These are phyloP conservation scores for Cercospora sesami DNA, from an alignment of 2,329 filamentous ascomycete genomes.

Conservation along the genomic window DNA sequence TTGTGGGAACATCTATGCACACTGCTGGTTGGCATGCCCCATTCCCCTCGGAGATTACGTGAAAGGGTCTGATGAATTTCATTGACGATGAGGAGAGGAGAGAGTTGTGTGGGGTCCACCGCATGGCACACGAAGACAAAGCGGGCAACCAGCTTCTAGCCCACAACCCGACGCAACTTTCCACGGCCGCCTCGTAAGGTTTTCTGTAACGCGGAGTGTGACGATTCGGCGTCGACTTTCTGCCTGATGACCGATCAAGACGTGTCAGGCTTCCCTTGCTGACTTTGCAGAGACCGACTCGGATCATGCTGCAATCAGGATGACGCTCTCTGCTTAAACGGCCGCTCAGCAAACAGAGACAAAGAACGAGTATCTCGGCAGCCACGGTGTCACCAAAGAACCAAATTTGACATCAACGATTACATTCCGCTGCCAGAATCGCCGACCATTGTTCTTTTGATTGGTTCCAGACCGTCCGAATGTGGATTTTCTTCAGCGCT, in stretches of 20 bases:
- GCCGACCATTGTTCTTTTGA: background rate
- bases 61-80: background rate
- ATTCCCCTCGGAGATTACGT: background rate
- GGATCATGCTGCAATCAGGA: background rate
- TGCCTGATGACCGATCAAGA: background rate
- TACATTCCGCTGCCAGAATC: background rate
- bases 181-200: background rate
- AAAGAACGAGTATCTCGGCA: background rate
- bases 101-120: background rate
- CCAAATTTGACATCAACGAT: background rate
- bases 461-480: background rate
- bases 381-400: background rate
- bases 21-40: background rate
- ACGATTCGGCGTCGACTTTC: background rate
- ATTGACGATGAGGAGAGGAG: background rate
- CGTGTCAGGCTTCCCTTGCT: background rate
- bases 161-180: background rate
- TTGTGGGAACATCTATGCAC: background rate
- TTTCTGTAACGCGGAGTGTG: background rate
- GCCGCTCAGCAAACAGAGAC: background rate
- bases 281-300: background rate
- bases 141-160: background rate
- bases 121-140: background rate
- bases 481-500: background rate
- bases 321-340: background rate